phyloP scores from a whole-genome alignment of 2,329 filamentous ascomycete genomes.

The Colletotrichum karsti region DNA sequence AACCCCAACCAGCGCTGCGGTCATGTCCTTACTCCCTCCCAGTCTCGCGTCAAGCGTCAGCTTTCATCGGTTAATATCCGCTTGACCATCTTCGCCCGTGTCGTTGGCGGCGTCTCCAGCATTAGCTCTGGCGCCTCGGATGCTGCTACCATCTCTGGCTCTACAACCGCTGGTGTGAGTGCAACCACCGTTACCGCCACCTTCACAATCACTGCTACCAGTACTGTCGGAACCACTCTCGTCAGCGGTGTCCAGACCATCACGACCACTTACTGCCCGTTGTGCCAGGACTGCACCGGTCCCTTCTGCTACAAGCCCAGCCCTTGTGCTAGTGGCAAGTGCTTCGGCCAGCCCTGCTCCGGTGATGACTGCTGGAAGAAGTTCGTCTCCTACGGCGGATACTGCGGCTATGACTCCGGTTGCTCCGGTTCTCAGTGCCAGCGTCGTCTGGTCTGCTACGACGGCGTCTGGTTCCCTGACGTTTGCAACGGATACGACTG shows the following conservation, averaged over 20 bases:
- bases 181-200: slow-evolving; percentile 1
- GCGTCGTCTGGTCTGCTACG: slow-evolving; percentile 26
- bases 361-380: slow-evolving; percentile 32
- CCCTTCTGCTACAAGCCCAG: not conserved
- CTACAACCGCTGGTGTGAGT: not conserved
- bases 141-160: not conserved
- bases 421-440: slow-evolving; percentile 31
- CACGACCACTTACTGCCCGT: slow-evolving; percentile 3
- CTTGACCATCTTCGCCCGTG: not conserved
- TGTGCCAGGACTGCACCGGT: not conserved
- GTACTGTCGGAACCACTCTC: not conserved
- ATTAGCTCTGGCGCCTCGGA: not conserved
- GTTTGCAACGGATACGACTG: not conserved
- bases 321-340: not conserved
- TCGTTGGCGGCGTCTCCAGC: not conserved
- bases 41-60: not conserved
- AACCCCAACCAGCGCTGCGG: slow-evolving; percentile 50
- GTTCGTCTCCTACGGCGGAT: slow-evolving; percentile 43
- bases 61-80: not conserved
- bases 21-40: slow-evolving; percentile 35
- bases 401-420: slow-evolving; percentile 39
- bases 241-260: not conserved
- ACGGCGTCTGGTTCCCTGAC: not conserved
- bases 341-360: slow-evolving; percentile 17
- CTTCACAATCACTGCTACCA: not conserved